Evolutionary conservation across 2,329 filamentous ascomycete genomes (phyloP), one percentile per base, ranked within the genome.

Genomic region (Moelleriella libera): DNA sequence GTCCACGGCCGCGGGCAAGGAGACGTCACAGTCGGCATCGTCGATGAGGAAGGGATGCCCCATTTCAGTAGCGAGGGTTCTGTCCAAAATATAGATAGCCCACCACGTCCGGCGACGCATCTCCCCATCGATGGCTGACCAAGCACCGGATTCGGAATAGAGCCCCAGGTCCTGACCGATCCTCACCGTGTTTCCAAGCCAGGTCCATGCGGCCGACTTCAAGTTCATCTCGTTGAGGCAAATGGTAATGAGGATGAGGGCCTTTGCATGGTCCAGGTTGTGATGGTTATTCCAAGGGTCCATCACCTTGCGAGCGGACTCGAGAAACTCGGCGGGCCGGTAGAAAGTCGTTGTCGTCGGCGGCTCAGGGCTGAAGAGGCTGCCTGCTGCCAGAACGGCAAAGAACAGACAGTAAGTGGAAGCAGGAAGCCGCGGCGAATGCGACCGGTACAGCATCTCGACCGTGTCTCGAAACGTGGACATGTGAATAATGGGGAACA

Each of bases 81-180:
- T 80, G 66, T 98, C 92, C 68, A 89, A 80, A 43, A 88, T 79
- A 64, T 97, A 97, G 48, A 95, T 78, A 11, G 86, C 80, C 88
- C 92, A 98, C 90, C 90, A 98, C 2, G 92, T 78, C 48, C 89
- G 76, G 51, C 85, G 80, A 47, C 89, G 80, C 79, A 90, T 88
- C 63, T 97, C 90, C 9, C 78, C 78, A 57, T 95, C 88, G 11
- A 94, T 70, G 1, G 80, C 72, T 2, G 84, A 75, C 74, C 83
- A 88, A 1, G 81, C 74, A 0, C 82, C 83, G 1, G 78, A 77
- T 56, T 94, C 86, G 6, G 77, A 69, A 57, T 96, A 83, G 8
- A 97, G 70, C 0, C 86, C 86, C 43, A 96, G 72, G 54, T 92
- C 85, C 60, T 97, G 90, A 0, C 84, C 85, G 46, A 85, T 81